Conservation (phyloP, 2,329 filamentous ascomycete species). For the Paecilomyces formosus region DNA sequence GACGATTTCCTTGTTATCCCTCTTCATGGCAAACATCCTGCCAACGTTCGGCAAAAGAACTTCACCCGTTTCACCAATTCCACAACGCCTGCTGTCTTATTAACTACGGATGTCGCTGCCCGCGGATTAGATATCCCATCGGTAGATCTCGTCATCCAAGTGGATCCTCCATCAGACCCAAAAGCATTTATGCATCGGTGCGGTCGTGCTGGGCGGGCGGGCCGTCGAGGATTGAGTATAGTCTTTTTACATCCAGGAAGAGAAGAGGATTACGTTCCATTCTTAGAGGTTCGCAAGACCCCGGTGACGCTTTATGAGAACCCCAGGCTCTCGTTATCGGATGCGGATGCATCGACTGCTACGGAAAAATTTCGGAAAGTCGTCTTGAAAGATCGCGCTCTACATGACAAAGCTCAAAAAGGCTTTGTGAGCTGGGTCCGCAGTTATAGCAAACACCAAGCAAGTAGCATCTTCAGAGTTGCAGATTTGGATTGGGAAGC, state of each 20-base stretch:
- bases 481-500: conserved; percentile 78
- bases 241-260: conserved; percentile 76
- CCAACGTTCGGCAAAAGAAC: conserved; percentile 81
- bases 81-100: conserved; percentile 66
- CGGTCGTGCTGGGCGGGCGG: conserved; percentile 56
- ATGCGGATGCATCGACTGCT: conserved; percentile 52
- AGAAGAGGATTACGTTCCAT: conserved; percentile 85
- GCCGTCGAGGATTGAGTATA: conserved; percentile 69
- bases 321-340: conserved; percentile 51
- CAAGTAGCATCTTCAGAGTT: conserved; percentile 81
- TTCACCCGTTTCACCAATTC: conserved; percentile 72
- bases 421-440: conserved; percentile 92
- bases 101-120: conserved; percentile 89
- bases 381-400: conserved; percentile 51
- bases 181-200: conserved; percentile 70
- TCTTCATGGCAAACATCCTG: conserved; percentile 84
- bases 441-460: conserved; percentile 84
- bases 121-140: conserved; percentile 86
- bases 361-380: conserved; percentile 55
- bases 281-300: conserved; percentile 79
- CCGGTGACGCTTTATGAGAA: conserved; percentile 60
- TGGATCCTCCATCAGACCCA: conserved; percentile 78
- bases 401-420: conserved; percentile 82
- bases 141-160: conserved; percentile 83
- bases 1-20: conserved; percentile 63